These are phyloP conservation scores for Aurifilum marmelostoma DNA, from an alignment of 2,329 filamentous ascomycete species.

Conservation along the genomic window DNA sequence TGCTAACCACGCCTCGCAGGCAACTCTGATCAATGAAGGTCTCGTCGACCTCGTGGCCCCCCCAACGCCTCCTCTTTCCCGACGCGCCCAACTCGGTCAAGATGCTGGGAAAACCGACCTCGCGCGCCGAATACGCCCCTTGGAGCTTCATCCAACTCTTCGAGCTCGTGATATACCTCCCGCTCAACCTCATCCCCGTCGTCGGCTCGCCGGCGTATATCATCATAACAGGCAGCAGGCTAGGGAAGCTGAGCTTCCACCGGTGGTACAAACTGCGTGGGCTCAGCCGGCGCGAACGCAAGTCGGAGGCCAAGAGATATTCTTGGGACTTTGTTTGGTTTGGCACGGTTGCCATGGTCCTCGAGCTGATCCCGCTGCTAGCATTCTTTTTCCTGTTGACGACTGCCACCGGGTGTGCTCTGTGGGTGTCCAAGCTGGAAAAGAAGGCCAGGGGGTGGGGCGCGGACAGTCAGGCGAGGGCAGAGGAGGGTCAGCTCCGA, in stretches of 20 bases:
- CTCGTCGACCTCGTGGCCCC: slow-evolving; percentile 69
- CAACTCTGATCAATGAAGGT: slow-evolving; percentile 75
- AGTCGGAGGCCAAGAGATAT: slow-evolving; percentile 67
- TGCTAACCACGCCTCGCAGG: slow-evolving; percentile 41
- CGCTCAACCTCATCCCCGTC: slow-evolving; percentile 85
- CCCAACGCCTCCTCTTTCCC: slow-evolving; percentile 65
- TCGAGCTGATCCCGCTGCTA: slow-evolving; percentile 86
- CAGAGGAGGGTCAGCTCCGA: slow-evolving; percentile 31
- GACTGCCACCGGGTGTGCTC: slow-evolving; percentile 78
- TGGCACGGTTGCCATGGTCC: slow-evolving; percentile 78
- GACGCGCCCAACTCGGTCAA: slow-evolving; percentile 75
- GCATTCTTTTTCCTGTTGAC: slow-evolving; percentile 96
- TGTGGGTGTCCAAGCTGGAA: slow-evolving; percentile 85
- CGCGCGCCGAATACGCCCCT: slow-evolving; percentile 77
- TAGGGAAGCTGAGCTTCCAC: slow-evolving; percentile 88
- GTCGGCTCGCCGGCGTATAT: slow-evolving; percentile 86
- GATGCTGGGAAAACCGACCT: slow-evolving; percentile 81
- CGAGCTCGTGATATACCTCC: slow-evolving; percentile 77
- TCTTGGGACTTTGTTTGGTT: slow-evolving; percentile 92
- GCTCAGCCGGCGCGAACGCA: slow-evolving; percentile 73
- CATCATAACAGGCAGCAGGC: slow-evolving; percentile 81
- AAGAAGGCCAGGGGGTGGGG: slow-evolving; percentile 45
- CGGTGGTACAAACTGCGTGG: slow-evolving; percentile 84
- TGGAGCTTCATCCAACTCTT: slow-evolving; percentile 90
- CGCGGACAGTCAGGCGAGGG: slow-evolving; percentile 22